These are phyloP conservation scores for Leishmania guyanensis DNA, from an alignment of 208 protist species.

Conservation along the genomic window DNA sequence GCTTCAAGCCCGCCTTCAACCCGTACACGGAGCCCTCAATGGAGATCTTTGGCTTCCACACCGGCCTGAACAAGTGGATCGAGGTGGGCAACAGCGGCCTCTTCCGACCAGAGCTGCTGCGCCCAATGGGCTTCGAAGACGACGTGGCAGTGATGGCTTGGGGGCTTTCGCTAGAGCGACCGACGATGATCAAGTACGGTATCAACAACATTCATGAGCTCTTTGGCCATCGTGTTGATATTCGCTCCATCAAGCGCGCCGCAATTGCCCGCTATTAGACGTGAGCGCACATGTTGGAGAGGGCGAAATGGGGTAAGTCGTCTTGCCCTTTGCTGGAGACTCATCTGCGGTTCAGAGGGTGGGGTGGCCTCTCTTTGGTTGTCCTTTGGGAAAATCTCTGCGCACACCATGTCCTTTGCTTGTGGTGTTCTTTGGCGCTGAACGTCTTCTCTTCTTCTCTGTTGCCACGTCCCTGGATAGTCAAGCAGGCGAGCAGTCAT, in stretches of 20 bases:
- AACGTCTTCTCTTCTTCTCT: not conserved
- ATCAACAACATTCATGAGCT: constrained; percentile 99
- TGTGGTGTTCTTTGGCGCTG: not conserved
- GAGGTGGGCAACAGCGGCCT: constrained; percentile 99
- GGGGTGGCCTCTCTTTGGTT: not conserved
- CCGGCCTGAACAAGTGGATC: constrained; percentile 95
- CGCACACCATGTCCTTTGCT: not conserved
- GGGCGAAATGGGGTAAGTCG: not conserved
- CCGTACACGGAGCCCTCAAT: constrained; percentile 99
- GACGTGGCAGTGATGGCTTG: constrained; percentile 99
- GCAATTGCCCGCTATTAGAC: constrained; percentile 87
- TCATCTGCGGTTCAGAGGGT: not conserved
- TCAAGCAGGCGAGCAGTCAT: not conserved
- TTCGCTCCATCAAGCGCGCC: constrained; percentile 86
- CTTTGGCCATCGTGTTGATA: constrained; percentile 96
- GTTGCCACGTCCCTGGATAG: not conserved
- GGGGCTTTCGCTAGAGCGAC: constrained; percentile 99
- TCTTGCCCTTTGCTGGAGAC: not conserved
- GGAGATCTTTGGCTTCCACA: constrained; percentile 99
- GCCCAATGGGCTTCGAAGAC: constrained; percentile 98
- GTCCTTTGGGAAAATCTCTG: not conserved
- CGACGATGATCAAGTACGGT: constrained; percentile 99
- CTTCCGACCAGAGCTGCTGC: constrained; percentile 99
- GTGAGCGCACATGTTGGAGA: not conserved
- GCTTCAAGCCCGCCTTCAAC: constrained; percentile 99